A percentile compares a stretch with the other conserved stretches of the same genome.
Evolutionary conservation across 352 stramenopile species (phyloP).

Genomic region (Saprolegnia diclina): DNA sequence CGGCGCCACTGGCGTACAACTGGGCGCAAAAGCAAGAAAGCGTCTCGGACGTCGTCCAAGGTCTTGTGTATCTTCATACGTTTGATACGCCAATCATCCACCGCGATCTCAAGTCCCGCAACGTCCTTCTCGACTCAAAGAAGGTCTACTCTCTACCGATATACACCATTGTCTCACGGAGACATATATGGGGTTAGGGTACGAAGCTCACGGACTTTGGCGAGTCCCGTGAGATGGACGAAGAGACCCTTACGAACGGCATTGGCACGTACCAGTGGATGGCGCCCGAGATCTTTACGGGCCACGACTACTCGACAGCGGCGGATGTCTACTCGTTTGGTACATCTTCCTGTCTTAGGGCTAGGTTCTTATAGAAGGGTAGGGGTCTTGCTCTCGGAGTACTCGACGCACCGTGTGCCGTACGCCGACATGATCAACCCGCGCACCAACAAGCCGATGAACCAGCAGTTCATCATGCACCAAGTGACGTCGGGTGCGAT

Average conservation of each 20-base stretch:
- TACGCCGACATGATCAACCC: too few relatives aligned
- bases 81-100: constrained; percentile 34
- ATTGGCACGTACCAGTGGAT: too few relatives aligned
- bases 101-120: constrained; percentile 45
- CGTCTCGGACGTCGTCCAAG: constrained; percentile 29
- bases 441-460: constrained; percentile 63
- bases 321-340: too few relatives aligned
- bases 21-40: not conserved
- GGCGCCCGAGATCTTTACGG: too few relatives aligned
- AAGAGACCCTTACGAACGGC: not conserved
- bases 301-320: too few relatives aligned
- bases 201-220: not conserved
- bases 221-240: not conserved
- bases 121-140: constrained; percentile 36
- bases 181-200: not conserved
- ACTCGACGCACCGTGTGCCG: too few relatives aligned
- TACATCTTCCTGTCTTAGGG: too few relatives aligned
- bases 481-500: constrained; percentile 36
- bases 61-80: constrained; percentile 36
- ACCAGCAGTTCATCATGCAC: constrained; percentile 26
- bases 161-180: too few relatives aligned
- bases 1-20: not conserved
- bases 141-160: constrained; percentile 18
- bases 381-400: too few relatives aligned
- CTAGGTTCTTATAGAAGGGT: too few relatives aligned